Conservation (phyloP, 1,284 basidiomycete species). For the Golubevia pallescens region DNA sequence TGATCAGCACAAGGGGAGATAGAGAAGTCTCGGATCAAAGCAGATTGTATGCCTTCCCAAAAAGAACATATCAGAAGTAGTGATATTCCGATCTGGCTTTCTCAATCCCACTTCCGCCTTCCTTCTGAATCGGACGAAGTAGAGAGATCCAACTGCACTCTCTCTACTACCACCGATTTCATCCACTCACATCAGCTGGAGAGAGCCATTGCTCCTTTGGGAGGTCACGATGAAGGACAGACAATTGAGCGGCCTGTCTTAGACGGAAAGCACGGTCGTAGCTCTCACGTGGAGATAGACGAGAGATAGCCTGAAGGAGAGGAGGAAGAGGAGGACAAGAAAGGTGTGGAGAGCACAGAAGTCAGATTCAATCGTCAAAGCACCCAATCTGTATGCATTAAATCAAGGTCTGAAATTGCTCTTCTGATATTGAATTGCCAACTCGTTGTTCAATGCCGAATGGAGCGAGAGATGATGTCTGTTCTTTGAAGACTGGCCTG, state of each 20-base stretch:
- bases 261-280: slow-evolving; percentile 93
- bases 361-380: no score
- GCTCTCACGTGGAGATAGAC: slow-evolving; percentile 78
- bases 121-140: background rate
- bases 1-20: background rate
- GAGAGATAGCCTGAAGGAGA: slow-evolving; percentile 72
- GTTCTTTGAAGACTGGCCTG: no score
- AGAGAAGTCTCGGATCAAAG: no score
- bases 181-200: slow-evolving; percentile 75
- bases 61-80: background rate
- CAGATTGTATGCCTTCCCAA: no score
- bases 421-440: no score
- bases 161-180: background rate
- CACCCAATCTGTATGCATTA: no score
- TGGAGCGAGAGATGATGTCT: no score
- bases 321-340: background rate
- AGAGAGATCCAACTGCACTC: background rate
- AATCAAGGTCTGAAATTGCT: no score
- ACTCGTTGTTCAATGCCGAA: no score
- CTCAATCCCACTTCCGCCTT: background rate
- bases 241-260: slow-evolving; percentile 81
- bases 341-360: no score
- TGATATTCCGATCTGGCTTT: background rate
- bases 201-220: slow-evolving; percentile 85
- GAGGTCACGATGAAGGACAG: slow-evolving; percentile 80